Evolutionary conservation across 805 yeast species (phyloP), one percentile per base, ranked within the genome.

Genomic region (Schwanniomyces polymorphus): DNA sequence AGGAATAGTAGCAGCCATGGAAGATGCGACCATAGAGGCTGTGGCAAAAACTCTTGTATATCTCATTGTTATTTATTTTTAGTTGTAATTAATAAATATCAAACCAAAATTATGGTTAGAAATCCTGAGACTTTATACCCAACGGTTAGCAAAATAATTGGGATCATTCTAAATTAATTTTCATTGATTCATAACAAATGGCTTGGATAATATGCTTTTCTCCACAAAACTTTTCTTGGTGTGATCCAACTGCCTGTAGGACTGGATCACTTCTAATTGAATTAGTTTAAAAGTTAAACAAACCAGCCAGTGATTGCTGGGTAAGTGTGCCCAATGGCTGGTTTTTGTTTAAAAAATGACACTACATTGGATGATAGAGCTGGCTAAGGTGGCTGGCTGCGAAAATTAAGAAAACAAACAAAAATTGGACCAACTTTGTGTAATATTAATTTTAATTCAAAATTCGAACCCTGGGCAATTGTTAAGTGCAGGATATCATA

Each of bases 1-100:
- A 52, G 86, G 87, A 55, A 82, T 80, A 56, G 79, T 79, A 48
- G 88, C 88, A 43, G 86, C 85, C 43, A 75, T 44, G 28, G 84
- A 74, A 14, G 74, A 49, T n/a, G 80, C 63, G 45, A 77, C 75
- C 37, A 81, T 60, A 54, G 80, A 68, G 44, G 76, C 57, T 44
- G 62, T 43, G 41, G 60, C 41, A 28, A 57, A 45, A 44, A 55
- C 43, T 12, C 49, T 37, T 29, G 63, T 49, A 50, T 60, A 60
- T 45, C 51, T 57, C 64, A 60, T 60, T 33, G 27, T 40, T 16
- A 14, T 7, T 38, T 25, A 7, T 12, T 16, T 10, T 38, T 18
- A 25, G 28, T 25, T 25, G 5, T 38, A 25, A 29, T 38, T 25
- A n/a, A 7, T 14, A 21, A 9, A 10, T 25, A 12, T 28, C 6